Percentiles rank a stretch among this genome's conserved stretches.
phyloP scores from a whole-genome alignment of 73 alveolate species.

The Tetrahymena borealis region DNA sequence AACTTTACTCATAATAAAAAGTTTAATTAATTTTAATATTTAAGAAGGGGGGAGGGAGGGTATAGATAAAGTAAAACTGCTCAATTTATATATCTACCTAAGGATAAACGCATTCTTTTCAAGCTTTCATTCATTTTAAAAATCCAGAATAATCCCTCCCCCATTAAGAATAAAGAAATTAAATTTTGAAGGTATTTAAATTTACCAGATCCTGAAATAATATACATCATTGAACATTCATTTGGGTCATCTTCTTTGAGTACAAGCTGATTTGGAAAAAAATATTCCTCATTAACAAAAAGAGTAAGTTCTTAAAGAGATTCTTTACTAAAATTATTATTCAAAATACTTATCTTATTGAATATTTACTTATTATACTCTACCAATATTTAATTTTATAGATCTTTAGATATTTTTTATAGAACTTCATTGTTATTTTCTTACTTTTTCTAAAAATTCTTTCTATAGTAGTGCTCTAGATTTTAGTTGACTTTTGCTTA shows the following conservation, averaged over 20 bases:
- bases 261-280: background rate
- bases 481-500: background rate
- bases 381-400: background rate
- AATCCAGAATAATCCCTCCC: too few species aligned
- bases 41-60: too few species aligned
- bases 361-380: background rate
- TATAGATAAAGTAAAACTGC: too few species aligned
- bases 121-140: too few species aligned
- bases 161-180: too few species aligned
- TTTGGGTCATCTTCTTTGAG: background rate
- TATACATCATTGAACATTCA: background rate
- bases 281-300: background rate
- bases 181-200: too few species aligned
- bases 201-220: background rate
- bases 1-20: too few species aligned
- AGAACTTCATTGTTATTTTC: background rate
- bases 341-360: background rate
- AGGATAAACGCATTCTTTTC: too few species aligned
- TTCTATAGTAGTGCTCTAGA: background rate
- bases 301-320: background rate
- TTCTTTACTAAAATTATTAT: background rate
- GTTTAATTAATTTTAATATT: too few species aligned
- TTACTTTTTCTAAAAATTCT: background rate
- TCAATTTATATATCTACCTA: too few species aligned
- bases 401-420: background rate